Evolutionary conservation across 192 early-diverging fungal species (phyloP), one percentile per base, ranked within the genome.

Genomic region (Globomyces pollinis-pini): DNA sequence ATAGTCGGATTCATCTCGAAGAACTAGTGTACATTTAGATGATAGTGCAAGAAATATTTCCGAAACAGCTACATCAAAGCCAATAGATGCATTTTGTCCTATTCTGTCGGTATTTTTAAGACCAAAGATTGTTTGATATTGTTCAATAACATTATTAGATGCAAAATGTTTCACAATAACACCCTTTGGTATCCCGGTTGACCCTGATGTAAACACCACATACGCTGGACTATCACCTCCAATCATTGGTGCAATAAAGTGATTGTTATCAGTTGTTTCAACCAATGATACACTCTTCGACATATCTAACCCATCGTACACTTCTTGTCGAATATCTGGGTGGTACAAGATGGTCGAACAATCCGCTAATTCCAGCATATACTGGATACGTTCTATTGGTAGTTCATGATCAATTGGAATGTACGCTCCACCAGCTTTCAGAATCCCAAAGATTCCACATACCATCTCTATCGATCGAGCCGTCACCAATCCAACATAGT

Each of bases 101-200:
- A 47, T 47, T 47, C 20, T 20, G 5, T 26, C 28, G 2, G 21
- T 18, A 13, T 33, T 31, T 9, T 33, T 18, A 8, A 24, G 23
- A 2, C 44, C 44, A n/a, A 16, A 42, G 3, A 42, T 42, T n/a
- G 12, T 18, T 18, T 42, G 12, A 18, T 42, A 42, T 11, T 11
- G 12, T 18, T 42, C 15, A 3, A 18, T 42, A 32, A 51, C 41
- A 29, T 71, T 59, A 31, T 31, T 32, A 11, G 68, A 36, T 16
- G 60, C 61, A 20, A 30, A n/a, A 34, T 74, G 72, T 12, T 6
- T 23, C 15, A 69, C 47, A 24, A 67, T 16, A 23, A 69, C 69
- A 0, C 70, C 72, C 38, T 74, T 74, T 44, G 72, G 72, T 21
- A 20, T 70, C 11, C 72, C 72, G 3, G 72, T 74, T 15, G 70